Evolutionary conservation across 805 yeast genomes (phyloP).

Genomic region (Metschnikowia gelsemii): DNA sequence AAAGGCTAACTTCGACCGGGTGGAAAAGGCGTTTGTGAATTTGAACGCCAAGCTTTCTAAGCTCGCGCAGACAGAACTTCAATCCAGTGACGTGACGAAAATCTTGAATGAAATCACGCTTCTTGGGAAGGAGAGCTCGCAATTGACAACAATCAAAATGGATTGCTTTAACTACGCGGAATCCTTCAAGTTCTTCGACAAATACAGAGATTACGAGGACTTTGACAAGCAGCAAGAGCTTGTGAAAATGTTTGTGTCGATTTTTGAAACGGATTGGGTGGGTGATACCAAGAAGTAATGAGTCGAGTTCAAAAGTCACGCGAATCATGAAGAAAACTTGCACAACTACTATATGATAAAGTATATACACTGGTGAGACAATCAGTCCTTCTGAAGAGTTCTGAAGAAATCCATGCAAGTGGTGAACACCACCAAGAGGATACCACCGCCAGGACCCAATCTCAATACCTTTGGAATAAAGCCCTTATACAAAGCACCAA

Average conservation of each 20-base stretch:
- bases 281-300: background rate
- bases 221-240: constrained; percentile 13
- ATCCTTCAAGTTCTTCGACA: constrained; percentile 22
- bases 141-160: constrained; percentile 7
- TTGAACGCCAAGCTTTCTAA: constrained; percentile 23
- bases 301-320: too few relatives aligned
- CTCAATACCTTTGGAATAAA: constrained; percentile 95
- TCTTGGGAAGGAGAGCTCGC: constrained; percentile 8
- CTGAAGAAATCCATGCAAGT: constrained; percentile 92
- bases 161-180: constrained; percentile 21
- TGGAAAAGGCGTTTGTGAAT: constrained; percentile 13
- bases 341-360: too few relatives aligned
- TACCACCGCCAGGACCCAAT: constrained; percentile 99
- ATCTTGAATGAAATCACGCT: constrained; percentile 14
- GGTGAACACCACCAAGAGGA: constrained; percentile 93
- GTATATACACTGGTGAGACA: background rate
- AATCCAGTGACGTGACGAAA: constrained; percentile 12
- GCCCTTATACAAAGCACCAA: constrained; percentile 88
- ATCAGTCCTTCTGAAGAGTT: constrained; percentile 35
- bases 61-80: constrained; percentile 17
- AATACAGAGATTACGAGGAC: constrained; percentile 7
- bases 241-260: constrained; percentile 7
- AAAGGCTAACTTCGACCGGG: constrained; percentile 16
- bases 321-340: too few relatives aligned
- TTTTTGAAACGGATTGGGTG: constrained; percentile 13